A percentile compares a stretch with the other conserved stretches of the same genome.
Evolutionary conservation across 75 land plant genomes (phyloP).

Genomic region (Pseudotsuga menziesii): DNA sequence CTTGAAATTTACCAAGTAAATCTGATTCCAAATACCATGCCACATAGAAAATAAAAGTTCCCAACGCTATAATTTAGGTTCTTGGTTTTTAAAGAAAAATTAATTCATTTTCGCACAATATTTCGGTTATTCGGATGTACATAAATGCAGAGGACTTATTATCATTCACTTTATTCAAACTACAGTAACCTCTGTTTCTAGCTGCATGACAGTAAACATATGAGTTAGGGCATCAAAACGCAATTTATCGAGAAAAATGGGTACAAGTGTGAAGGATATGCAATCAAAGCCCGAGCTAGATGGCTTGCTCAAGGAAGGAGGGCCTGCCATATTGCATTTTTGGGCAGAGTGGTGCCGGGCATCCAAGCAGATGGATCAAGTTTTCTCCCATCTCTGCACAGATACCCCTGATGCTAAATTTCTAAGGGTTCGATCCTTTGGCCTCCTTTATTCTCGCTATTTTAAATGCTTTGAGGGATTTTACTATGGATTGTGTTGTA

Average conservation of each 20-base stretch:
- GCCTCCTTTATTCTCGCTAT: background rate
- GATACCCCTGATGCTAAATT: constrained; percentile 76
- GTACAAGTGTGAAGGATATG: constrained; percentile 54
- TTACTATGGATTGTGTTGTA: background rate
- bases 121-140: too few relatives aligned
- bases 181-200: too few relatives aligned
- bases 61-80: too few relatives aligned
- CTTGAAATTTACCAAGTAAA: too few relatives aligned
- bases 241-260: background rate
- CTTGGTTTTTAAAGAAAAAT: too few relatives aligned
- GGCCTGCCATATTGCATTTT: constrained; percentile 68
- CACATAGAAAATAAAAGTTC: too few relatives aligned
- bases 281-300: constrained; percentile 64
- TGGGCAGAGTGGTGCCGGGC: constrained; percentile 96
- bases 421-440: constrained; percentile 44
- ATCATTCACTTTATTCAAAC: too few relatives aligned
- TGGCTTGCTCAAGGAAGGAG: constrained; percentile 20
- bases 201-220: too few relatives aligned
- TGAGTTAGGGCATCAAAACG: too few relatives aligned
- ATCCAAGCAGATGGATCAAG: constrained; percentile 87
- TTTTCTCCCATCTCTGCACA: constrained; percentile 76
- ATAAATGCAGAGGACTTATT: too few relatives aligned
- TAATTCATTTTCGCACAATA: too few relatives aligned
- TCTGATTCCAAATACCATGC: too few relatives aligned
- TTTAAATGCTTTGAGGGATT: background rate